These are phyloP conservation scores for Podospora pseudocomata DNA, from an alignment of 495 filamentous ascomycete species.

Conservation along the genomic window DNA sequence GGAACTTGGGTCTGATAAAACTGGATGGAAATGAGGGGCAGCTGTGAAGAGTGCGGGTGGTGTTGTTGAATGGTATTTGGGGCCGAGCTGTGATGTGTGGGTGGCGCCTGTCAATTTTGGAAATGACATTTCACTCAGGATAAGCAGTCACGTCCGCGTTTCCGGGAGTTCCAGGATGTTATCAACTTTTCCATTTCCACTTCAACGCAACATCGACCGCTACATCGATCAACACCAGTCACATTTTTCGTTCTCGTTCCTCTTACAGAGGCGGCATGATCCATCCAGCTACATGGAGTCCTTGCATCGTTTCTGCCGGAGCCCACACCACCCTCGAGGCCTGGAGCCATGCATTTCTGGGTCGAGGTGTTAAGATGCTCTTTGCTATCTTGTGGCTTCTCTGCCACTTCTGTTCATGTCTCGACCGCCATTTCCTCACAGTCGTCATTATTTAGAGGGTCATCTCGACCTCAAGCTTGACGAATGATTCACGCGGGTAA, in stretches of 20 bases:
- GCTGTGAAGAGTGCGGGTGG: not conserved
- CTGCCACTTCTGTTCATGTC: not conserved
- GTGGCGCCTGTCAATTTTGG: not conserved
- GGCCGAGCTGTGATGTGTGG: not conserved
- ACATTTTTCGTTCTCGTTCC: not conserved
- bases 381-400: not conserved
- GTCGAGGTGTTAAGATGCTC: not conserved
- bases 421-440: not conserved
- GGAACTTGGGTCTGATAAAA: not conserved
- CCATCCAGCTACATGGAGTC: not conserved
- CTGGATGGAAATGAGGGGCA: not conserved
- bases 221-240: not conserved
- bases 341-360: not conserved
- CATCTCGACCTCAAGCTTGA: not conserved
- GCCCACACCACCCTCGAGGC: not conserved
- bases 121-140: not conserved
- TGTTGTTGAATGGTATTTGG: not conserved
- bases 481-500: not conserved
- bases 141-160: not conserved
- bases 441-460: not conserved
- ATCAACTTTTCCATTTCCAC: slow-evolving; percentile 2
- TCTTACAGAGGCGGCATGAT: not conserved
- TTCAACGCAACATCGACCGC: not conserved
- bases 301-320: not conserved
- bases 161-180: not conserved